Evolutionary conservation across 2,329 filamentous ascomycete genomes (phyloP), one percentile per base, ranked within the genome.

Genomic region (Gliomastix tumulicola): DNA sequence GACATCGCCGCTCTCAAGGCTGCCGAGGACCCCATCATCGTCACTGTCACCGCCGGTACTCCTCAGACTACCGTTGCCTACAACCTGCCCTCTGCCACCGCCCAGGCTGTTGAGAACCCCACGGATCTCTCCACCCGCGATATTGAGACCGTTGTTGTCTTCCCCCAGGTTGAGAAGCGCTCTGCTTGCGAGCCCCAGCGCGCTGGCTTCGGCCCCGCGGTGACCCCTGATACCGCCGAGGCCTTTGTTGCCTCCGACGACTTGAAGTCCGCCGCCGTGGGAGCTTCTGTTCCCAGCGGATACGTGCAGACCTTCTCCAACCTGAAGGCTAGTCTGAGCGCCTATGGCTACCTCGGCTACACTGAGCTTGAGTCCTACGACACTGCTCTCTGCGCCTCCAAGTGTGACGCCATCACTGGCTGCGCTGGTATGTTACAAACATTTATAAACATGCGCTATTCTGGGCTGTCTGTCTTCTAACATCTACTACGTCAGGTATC

Each of bases 231-330:
- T 20, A 32, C 35, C 6, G 21, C 30, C 19, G 28, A 32, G 9
- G 28, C 28, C 19, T 37, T 32, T 17, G 19, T 11, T n/a, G 30
- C 21, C 20, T 32, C 18, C 17, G 35, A 23, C 9, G 35, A 11
- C 12, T 28, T 37, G 5, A 18, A 25, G 19, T 17, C 21, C 11
- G 16, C 33, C 16, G 37, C 37, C 22, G 36, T 36, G 20, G 23
- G 20, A n/a, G 37, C 37, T 19, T 21, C 16, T 5, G 28, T 23
- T 15, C 37, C 37, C 27, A 22, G 13, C 10, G 32, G 32, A 16
- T 39, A 39, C 37, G 15, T 15, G 13, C 33, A 39, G 19, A 39
- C 37, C 11, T 39, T 39, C 37, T 31, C 23, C 32, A 34, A 39
- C 27, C 33, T 39, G 6, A 30, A 35, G 34, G 37, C 25, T 16